Percentiles rank a stretch among this genome's conserved stretches.
These are phyloP conservation scores for Solanum virginianum DNA, from an alignment of 257 asterid genomes.

Conservation along the genomic window DNA sequence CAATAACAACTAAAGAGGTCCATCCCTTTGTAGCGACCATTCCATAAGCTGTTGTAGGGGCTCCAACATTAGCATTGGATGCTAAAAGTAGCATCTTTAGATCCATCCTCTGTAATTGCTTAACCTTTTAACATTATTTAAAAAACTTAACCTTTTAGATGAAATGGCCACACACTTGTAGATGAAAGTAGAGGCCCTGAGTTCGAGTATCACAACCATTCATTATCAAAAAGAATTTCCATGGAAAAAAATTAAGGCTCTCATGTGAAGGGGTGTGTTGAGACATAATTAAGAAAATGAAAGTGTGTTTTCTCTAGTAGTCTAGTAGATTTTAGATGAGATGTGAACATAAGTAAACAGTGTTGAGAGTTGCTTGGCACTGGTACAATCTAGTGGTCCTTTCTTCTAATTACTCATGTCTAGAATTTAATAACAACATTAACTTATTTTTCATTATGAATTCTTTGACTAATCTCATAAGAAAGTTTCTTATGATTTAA, in stretches of 20 bases:
- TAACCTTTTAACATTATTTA: not conserved
- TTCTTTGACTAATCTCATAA: constrained; percentile 10
- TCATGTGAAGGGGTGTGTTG: not conserved
- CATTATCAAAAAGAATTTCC: not conserved
- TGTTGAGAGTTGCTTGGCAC: not conserved
- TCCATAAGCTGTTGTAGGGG: constrained; percentile 80
- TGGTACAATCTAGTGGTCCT: not conserved
- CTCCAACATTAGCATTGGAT: constrained; percentile 82
- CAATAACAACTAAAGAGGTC: constrained; percentile 58
- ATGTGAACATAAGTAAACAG: not conserved
- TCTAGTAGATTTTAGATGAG: not conserved
- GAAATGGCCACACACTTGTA: not conserved
- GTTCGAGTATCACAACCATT: not conserved
- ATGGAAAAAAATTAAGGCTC: no score
- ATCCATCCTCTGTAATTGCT: constrained; percentile 13
- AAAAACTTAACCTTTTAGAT: not conserved
- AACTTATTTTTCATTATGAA: not conserved
- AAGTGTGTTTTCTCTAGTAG: not conserved
- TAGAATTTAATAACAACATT: not conserved
- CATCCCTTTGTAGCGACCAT: constrained; percentile 87
- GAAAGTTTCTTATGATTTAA: constrained; percentile 82
- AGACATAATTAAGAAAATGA: not conserved
- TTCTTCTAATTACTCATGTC: not conserved
- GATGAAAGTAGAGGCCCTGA: not conserved
- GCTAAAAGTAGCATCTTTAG: constrained; percentile 45